Percentiles rank a stretch among this genome's conserved stretches.
Conservation (phyloP, 176 grass and related monocot genomes). For the Oryza glaberrima region DNA sequence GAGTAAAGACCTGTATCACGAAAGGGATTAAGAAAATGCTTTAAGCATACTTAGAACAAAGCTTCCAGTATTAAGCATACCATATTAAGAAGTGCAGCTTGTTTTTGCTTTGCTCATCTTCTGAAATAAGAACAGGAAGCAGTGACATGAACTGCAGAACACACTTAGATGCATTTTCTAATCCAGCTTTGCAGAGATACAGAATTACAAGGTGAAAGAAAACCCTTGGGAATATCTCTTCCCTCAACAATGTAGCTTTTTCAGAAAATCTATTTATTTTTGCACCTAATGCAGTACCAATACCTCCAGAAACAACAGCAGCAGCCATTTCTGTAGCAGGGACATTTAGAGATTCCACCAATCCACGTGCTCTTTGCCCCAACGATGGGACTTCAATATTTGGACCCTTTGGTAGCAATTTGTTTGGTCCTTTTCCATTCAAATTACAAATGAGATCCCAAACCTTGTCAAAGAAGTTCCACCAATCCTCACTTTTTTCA, state of each 20-base stretch:
- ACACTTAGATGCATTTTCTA: slow-evolving; percentile 83
- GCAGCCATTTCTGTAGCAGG: slow-evolving; percentile 98
- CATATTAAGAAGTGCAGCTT: slow-evolving; percentile 91
- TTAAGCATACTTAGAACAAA: neutral
- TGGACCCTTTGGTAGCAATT: slow-evolving; percentile 58
- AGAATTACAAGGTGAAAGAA: slow-evolving; percentile 84
- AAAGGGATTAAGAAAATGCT: slow-evolving; percentile 15
- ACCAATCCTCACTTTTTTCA: slow-evolving; percentile 59
- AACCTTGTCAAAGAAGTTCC: slow-evolving; percentile 86
- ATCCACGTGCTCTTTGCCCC: slow-evolving; percentile 87
- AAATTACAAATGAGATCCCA: slow-evolving; percentile 78
- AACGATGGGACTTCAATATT: slow-evolving; percentile 67
- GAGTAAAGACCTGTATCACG: slow-evolving; percentile 78
- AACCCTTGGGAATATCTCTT: slow-evolving; percentile 82
- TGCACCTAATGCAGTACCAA: slow-evolving; percentile 70
- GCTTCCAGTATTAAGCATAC: slow-evolving; percentile 31
- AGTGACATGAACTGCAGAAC: slow-evolving; percentile 89
- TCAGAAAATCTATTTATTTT: slow-evolving; percentile 64
- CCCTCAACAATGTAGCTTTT: slow-evolving; percentile 94
- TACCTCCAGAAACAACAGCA: slow-evolving; percentile 93
- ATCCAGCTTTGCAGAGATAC: slow-evolving; percentile 93
- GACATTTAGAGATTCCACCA: slow-evolving; percentile 96
- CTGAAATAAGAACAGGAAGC: slow-evolving; percentile 78
- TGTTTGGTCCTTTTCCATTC: slow-evolving; percentile 79
- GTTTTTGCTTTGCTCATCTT: slow-evolving; percentile 90